Evolutionary conservation across 345 rosid species (phyloP), one percentile per base, ranked within the genome.

Genomic region (Salix viminalis): DNA sequence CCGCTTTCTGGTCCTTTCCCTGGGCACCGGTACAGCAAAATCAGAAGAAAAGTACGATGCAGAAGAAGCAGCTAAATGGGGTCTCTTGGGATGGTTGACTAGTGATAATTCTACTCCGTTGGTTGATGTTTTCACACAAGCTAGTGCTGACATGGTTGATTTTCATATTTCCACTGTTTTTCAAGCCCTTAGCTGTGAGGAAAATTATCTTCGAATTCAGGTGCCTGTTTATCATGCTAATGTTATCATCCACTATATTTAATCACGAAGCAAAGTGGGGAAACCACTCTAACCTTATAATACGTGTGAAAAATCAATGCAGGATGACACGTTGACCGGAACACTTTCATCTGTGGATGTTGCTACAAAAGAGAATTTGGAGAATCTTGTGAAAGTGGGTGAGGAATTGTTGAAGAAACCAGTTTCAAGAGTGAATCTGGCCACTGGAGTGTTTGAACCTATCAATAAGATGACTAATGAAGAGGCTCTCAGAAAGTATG

Each of bases 61-160:
- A 1, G 4, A 34, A 0, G 74, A 81, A 28, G 90, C 85, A 7
- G 92, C 94, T 6, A 78, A 79, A 34, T 91, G 97, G 97, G 94
- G 91, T 13, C 1, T 91, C 24, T 11, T 90, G 39, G 88, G 92
- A 26, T 91, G 97, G 97, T 81, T 89, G 60, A 86, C 85, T 52
- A 70, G 81, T 8, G 86, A 77, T 36, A 79, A 77, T 18, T 81
- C 87, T 8, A 84, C 88, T 4, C 97, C 97, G 1, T 70, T 90
- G 71, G 78, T 90, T 5, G 91, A 91, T 75, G 83, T 82, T 4
- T 90, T 89, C 39, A 88, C 30, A 37, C 90, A 91, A 70, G 94
- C 94, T 1, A 90, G 97, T 41, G 76, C 81, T 5, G 91, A 89
- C 68, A 88, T 90, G 90, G 90, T 89, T 48, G 94, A 91, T 76